phyloP scores from a whole-genome alignment of 1,139 yeast species.

The Scheffersomyces titani region DNA sequence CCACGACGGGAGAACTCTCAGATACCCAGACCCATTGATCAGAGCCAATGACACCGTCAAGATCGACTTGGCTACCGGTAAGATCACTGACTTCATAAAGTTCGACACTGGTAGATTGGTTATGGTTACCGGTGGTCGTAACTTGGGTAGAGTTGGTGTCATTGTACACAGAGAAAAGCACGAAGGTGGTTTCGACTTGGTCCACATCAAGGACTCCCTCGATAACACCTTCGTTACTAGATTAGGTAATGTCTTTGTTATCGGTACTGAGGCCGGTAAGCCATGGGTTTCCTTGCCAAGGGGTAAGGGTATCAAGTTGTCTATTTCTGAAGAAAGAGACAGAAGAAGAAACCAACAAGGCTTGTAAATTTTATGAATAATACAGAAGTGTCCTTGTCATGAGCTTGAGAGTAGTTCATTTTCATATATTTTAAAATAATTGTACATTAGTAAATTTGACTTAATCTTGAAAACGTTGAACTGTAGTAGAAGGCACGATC shows the following conservation, averaged over 20 bases:
- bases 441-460: neutral
- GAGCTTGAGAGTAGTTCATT: neutral
- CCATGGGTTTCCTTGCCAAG: slow-evolving; percentile 98
- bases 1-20: slow-evolving; percentile 99
- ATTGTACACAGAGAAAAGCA: slow-evolving; percentile 98
- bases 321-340: slow-evolving; percentile 99
- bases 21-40: slow-evolving; percentile 98
- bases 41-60: slow-evolving; percentile 97
- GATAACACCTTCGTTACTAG: slow-evolving; percentile 99
- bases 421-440: slow-evolving; percentile 3
- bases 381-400: neutral
- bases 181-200: slow-evolving; percentile 99
- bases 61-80: slow-evolving; percentile 94
- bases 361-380: slow-evolving; percentile 29
- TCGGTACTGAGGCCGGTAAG: slow-evolving; percentile 93
- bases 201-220: slow-evolving; percentile 95
- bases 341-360: slow-evolving; percentile 84
- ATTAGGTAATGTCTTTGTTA: slow-evolving; percentile 92
- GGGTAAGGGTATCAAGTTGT: slow-evolving; percentile 99
- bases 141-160: slow-evolving; percentile 99
- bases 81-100: slow-evolving; percentile 87
- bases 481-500: too few species aligned
- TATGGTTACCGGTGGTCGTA: slow-evolving; percentile 99
- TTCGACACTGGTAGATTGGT: slow-evolving; percentile 95
- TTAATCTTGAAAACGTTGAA: neutral